Conservation (phyloP, 495 filamentous ascomycete species). For the Pyrenula massariospora region DNA sequence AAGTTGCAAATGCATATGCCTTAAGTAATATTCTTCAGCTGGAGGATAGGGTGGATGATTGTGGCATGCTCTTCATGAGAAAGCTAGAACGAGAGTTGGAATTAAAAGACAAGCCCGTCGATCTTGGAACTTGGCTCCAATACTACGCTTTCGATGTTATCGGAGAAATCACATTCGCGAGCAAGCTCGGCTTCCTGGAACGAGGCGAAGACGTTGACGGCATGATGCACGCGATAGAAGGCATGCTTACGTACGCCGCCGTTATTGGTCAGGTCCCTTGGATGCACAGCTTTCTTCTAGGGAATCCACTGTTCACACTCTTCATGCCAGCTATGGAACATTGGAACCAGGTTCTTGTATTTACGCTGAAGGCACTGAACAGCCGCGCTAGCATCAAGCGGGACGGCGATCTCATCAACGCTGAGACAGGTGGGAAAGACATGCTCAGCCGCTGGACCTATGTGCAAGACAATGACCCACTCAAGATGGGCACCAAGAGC, state of each 20-base stretch:
- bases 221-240: slow-evolving; percentile 16
- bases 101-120: slow-evolving; percentile 1
- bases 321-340: background rate
- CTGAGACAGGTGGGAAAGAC: slow-evolving; percentile 10
- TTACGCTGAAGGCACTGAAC: slow-evolving; percentile 6
- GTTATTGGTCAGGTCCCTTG: slow-evolving; percentile 21
- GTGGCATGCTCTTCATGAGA: slow-evolving; percentile 14
- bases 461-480: slow-evolving; percentile 14
- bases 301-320: slow-evolving; percentile 8
- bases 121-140: slow-evolving; percentile 23
- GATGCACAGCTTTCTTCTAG: slow-evolving; percentile 17
- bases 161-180: slow-evolving; percentile 22
- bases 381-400: slow-evolving; percentile 16
- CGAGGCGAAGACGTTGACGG: slow-evolving; percentile 20
- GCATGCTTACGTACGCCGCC: slow-evolving; percentile 2
- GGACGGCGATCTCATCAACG: slow-evolving; percentile 16
- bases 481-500: slow-evolving; percentile 13
- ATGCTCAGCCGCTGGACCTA: slow-evolving; percentile 20
- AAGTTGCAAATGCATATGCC: slow-evolving; percentile 26
- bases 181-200: slow-evolving; percentile 25
- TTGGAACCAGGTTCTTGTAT: background rate
- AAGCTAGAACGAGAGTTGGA: slow-evolving; percentile 22
- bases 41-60: slow-evolving; percentile 20
- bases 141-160: slow-evolving; percentile 33
- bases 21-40: slow-evolving; percentile 18